Evolutionary conservation across 2,329 filamentous ascomycete genomes (phyloP), one percentile per base, ranked within the genome.

Genomic region (Xylariaceae sp.): DNA sequence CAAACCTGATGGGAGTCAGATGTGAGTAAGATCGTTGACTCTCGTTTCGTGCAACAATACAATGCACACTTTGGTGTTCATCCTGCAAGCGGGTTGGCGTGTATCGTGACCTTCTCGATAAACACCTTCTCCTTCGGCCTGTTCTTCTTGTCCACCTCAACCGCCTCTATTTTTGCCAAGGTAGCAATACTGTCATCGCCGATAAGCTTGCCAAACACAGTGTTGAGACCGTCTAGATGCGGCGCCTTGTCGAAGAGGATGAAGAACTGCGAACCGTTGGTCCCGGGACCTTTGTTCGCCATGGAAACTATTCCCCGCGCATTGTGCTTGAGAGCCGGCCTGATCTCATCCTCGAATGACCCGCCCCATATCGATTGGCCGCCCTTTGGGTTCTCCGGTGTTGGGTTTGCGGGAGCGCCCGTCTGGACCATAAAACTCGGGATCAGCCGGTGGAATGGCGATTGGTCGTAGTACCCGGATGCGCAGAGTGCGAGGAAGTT

Each of bases 401-500:
- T 77, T 9, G 71, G 81, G 29, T 77, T 71, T 20, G 82, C 81
- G 1, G 86, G 86, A 1, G 79, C 88, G 65, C 90, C 90, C 18
- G 88, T 86, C 74, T 95, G 90, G 20, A 86, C 79, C 83, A 96
- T 95, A 80, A 96, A 96, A 59, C 79, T 79, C 9, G 90, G 88
- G 56, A 95, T 93, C 60, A 90, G 79, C 50, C 90, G 87, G 79
- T 95, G 90, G 74, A 95, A 89, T 59, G 88, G 87, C 20, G 89
- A 91, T 67, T 75, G 74, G 70, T 90, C 79, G 77, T 92, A 95
- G 78, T 89, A 91, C 68, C 80, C 81, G 9, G 89, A 91, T 48
- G 89, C 90, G 79, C 89, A 92, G 61, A 95, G 87, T 50, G 90
- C 90, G 64, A 96, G 86, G 75, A 96, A 96, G 78, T 96, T 96